Percentiles rank a stretch among this genome's conserved stretches.
phyloP scores from a whole-genome alignment of 495 filamentous ascomycete genomes.

The Penicillium nucicola region DNA sequence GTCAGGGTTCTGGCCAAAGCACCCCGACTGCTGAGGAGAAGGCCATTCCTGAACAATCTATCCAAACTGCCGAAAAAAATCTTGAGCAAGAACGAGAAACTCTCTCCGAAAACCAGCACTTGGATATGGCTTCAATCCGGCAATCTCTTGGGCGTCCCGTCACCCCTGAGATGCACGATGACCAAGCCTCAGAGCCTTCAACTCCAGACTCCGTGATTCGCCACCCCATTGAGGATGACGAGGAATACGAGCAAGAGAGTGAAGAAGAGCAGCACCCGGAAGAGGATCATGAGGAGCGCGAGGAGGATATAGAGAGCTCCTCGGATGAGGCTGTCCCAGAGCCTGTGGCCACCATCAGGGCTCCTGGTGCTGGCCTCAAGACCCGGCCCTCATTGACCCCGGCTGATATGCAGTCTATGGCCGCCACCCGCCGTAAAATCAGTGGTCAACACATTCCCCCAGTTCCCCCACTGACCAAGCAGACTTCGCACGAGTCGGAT shows the following conservation, averaged over 20 bases:
- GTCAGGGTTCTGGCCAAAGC: slow-evolving; percentile 21
- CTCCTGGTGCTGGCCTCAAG: slow-evolving; percentile 83
- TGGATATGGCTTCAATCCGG: slow-evolving; percentile 48
- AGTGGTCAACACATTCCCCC: slow-evolving; percentile 68
- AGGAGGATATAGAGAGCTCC: slow-evolving; percentile 27
- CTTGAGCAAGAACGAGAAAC: background rate
- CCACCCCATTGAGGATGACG: slow-evolving; percentile 53
- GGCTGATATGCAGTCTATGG: slow-evolving; percentile 82
- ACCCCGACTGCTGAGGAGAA: slow-evolving; percentile 28
- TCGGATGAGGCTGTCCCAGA: slow-evolving; percentile 65
- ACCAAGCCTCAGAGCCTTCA: slow-evolving; percentile 58
- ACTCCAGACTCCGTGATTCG: slow-evolving; percentile 95
- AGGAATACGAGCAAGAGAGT: slow-evolving; percentile 17
- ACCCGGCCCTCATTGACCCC: slow-evolving; percentile 85
- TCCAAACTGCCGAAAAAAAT: background rate
- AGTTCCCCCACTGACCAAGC: slow-evolving; percentile 47
- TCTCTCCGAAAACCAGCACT: slow-evolving; percentile 14
- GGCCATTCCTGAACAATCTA: background rate
- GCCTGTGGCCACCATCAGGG: slow-evolving; percentile 82
- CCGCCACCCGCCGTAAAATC: slow-evolving; percentile 77
- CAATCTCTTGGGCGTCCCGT: slow-evolving; percentile 54
- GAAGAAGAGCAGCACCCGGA: slow-evolving; percentile 24
- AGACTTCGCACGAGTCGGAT: slow-evolving; percentile 30
- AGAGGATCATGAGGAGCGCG: slow-evolving; percentile 23
- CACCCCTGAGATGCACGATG: slow-evolving; percentile 59